These are phyloP conservation scores for Eucalyptus dawsonii DNA, from an alignment of 345 rosid genomes.

Conservation along the genomic window DNA sequence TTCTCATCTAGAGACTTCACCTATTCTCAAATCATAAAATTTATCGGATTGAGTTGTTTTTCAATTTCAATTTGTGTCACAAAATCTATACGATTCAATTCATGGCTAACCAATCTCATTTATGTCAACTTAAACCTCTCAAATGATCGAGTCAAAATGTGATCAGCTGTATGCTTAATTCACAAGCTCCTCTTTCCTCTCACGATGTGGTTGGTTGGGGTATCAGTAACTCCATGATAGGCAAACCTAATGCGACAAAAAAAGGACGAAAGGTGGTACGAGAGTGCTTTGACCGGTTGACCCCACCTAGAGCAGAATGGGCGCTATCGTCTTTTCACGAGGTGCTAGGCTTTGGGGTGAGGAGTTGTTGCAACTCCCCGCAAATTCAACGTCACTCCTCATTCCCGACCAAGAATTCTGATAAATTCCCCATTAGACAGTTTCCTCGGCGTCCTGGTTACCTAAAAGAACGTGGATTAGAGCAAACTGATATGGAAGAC, in stretches of 20 bases:
- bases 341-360: neutral
- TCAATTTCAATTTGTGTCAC: too few relatives aligned
- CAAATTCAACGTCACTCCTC: neutral
- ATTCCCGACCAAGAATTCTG: neutral
- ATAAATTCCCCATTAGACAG: neutral
- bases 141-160: neutral
- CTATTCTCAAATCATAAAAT: too few relatives aligned
- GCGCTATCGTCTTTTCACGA: neutral
- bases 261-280: neutral
- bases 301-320: neutral
- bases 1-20: rapidly evolving
- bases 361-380: neutral
- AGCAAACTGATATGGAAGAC: neutral
- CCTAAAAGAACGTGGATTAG: neutral
- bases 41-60: too few relatives aligned
- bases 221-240: neutral
- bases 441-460: neutral
- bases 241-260: neutral
- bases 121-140: neutral
- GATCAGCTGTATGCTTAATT: neutral
- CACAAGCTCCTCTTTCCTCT: neutral
- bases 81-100: neutral
- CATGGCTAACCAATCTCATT: neutral
- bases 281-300: neutral
- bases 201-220: neutral